Percentiles rank a stretch among this genome's conserved stretches.
These are phyloP conservation scores for Pelargonium cotyledonis DNA, from an alignment of 441 rosid genomes.

Conservation along the genomic window DNA sequence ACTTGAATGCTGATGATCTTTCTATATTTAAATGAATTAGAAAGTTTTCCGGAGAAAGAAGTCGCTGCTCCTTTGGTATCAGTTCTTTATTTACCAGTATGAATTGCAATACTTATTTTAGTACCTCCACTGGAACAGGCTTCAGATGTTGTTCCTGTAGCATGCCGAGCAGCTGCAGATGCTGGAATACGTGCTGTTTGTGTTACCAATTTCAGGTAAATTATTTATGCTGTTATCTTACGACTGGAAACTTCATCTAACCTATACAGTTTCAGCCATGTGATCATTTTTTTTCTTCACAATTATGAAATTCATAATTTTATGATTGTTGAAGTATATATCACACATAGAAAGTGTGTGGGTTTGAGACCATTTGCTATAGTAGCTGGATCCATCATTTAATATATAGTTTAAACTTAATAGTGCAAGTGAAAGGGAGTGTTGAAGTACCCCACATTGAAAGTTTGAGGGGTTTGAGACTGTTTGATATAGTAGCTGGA, in stretches of 20 bases:
- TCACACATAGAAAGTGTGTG: too few relatives aligned
- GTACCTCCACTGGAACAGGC: conserved; percentile 40
- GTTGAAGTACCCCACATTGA: too few relatives aligned
- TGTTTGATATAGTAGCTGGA: too few relatives aligned
- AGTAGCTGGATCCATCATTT: too few relatives aligned
- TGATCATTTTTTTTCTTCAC: background rate
- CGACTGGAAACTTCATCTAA: background rate
- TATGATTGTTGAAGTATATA: too few relatives aligned
- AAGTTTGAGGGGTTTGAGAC: too few relatives aligned
- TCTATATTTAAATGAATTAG: conserved; percentile 11
- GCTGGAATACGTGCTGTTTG: conserved; percentile 98
- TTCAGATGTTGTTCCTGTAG: conserved; percentile 98
- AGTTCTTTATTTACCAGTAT: background rate
- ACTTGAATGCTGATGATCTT: too few relatives aligned
- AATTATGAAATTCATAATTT: background rate
- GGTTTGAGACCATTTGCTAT: too few relatives aligned
- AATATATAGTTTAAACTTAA: too few relatives aligned
- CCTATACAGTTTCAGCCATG: background rate
- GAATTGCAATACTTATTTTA: too few relatives aligned
- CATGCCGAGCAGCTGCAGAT: conserved; percentile 99
- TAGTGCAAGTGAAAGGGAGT: too few relatives aligned
- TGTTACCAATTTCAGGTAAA: conserved; percentile 92
- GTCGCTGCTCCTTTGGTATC: background rate
- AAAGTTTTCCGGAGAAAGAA: background rate
- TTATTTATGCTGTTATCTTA: background rate